phyloP scores from a whole-genome alignment of 2,329 filamentous ascomycete genomes.

The Colletotrichum tanaceti region DNA sequence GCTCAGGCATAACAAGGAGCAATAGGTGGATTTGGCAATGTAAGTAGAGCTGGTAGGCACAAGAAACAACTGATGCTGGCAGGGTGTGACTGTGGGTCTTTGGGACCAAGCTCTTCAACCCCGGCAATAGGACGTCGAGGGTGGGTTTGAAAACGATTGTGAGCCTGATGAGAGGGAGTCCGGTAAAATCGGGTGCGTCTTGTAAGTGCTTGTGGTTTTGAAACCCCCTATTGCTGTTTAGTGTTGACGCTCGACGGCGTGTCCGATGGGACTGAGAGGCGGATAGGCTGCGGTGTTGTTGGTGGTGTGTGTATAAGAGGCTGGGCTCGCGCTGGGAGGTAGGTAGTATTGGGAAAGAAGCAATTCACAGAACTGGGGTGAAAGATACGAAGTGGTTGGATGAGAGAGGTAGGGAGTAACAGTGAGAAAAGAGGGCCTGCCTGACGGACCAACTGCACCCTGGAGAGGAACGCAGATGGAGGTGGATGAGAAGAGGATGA shows the following conservation, averaged over 20 bases:
- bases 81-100: constrained; percentile 32
- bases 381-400: neutral
- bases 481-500: constrained; percentile 11
- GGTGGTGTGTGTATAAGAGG: neutral
- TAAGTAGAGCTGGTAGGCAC: constrained; percentile 36
- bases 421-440: constrained; percentile 31
- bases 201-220: constrained; percentile 1
- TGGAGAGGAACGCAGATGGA: neutral
- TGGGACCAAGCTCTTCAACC: constrained; percentile 32
- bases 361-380: constrained; percentile 26
- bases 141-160: constrained; percentile 21
- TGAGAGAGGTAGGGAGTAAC: neutral
- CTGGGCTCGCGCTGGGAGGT: neutral
- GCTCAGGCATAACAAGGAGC: constrained; percentile 34
- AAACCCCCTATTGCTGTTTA: neutral
- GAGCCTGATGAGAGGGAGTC: constrained; percentile 21
- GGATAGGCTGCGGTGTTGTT: neutral
- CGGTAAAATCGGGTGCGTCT: neutral
- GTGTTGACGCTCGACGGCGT: constrained; percentile 8
- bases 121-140: constrained; percentile 19
- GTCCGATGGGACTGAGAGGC: neutral
- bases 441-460: constrained; percentile 23
- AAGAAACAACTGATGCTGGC: constrained; percentile 35
- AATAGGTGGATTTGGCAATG: constrained; percentile 33
- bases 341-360: constrained; percentile 22